These are phyloP conservation scores for Flueggea neowawraea DNA, from an alignment of 441 rosid species.

Conservation along the genomic window DNA sequence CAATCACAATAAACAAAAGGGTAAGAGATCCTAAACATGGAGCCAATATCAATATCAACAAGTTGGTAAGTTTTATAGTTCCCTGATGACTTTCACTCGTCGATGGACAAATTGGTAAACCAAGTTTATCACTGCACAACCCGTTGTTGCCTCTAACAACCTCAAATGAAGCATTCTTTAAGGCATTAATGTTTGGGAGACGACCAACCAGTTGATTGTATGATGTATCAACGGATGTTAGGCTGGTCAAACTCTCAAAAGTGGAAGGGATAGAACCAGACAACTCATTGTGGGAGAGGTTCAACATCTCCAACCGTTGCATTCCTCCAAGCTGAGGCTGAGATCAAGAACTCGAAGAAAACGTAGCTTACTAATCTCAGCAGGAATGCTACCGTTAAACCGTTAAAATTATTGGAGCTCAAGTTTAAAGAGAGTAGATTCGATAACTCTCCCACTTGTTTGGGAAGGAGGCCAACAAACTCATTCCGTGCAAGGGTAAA, in stretches of 20 bases:
- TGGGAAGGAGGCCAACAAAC: background rate
- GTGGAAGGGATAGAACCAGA: constrained; percentile 7
- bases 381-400: constrained; percentile 1
- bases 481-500: constrained; percentile 1
- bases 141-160: constrained; percentile 3
- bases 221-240: background rate
- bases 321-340: background rate
- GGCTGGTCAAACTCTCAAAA: background rate
- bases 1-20: background rate
- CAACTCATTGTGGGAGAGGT: constrained; percentile 7
- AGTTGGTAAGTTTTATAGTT: background rate
- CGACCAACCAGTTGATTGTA: background rate
- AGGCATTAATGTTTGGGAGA: constrained; percentile 6
- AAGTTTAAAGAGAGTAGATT: background rate
- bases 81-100: background rate
- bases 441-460: background rate
- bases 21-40: background rate
- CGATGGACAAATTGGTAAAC: background rate
- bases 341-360: constrained; percentile 4
- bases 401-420: constrained; percentile 1
- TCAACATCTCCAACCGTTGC: constrained; percentile 4
- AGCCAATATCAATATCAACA: background rate
- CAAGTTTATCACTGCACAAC: background rate
- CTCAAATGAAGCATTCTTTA: background rate
- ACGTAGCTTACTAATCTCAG: background rate